Conservation (phyloP, 345 rosid species). For the Moricandia arvensis region DNA sequence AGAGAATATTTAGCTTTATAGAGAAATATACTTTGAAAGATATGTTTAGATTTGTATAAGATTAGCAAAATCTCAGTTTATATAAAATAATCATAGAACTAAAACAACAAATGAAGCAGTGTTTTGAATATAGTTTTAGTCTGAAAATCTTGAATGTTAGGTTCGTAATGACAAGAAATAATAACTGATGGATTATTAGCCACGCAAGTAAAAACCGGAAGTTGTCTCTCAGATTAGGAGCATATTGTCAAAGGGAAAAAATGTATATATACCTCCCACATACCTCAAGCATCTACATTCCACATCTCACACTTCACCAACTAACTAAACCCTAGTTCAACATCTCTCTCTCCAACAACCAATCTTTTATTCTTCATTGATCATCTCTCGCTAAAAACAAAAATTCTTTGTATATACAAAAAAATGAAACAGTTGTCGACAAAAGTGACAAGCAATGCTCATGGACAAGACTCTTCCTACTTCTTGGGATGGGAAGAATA, state of each 20-base stretch:
- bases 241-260: not conserved
- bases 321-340: constrained; percentile 26
- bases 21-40: not conserved
- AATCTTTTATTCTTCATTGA: constrained; percentile 9
- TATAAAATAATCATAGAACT: not conserved
- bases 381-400: constrained; percentile 1
- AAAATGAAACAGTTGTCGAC: constrained; percentile 49
- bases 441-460: constrained; percentile 61
- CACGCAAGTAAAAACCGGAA: constrained; percentile 20
- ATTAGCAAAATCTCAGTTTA: not conserved
- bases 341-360: not conserved
- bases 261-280: constrained; percentile 18
- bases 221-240: constrained; percentile 27
- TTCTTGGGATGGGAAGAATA: constrained; percentile 78
- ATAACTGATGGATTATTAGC: constrained; percentile 7
- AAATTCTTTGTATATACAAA: not conserved
- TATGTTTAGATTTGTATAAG: constrained; percentile 4
- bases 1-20: not conserved
- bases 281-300: constrained; percentile 18
- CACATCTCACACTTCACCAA: constrained; percentile 23
- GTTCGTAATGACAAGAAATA: not conserved
- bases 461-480: constrained; percentile 77
- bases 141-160: not conserved
- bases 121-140: constrained; percentile 13
- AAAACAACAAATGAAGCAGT: constrained; percentile 1